Base-by-base conservation (phyloP, 225 moss, liverwort and hornwort genomes). In the Pseudoscleropodium purum region DNA sequence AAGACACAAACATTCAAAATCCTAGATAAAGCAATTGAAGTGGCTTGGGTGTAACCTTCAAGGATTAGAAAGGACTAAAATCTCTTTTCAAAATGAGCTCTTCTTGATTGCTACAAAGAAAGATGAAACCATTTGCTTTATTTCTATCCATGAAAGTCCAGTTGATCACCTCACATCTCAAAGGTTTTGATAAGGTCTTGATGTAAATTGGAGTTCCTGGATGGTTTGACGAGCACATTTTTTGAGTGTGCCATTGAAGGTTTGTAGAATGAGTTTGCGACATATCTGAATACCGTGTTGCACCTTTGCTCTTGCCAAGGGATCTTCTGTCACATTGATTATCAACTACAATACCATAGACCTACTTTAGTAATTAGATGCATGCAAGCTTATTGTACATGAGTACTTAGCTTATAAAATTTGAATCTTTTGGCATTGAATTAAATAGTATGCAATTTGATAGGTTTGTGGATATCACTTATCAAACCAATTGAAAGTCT, bases 311-410 rank as follows among this genome's bases (percentile, higher is more conserved):
- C 92, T 93, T 29, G 92, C 91, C 8, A n/a, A 69, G 26, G 94
- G 95, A 73, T 95, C 92, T 85, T 93, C 93, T 0, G 95, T 93
- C 57, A 90, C 91, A 12, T 93, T 95, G 7, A 83, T 94, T 25
- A 95, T 93, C 31, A 95, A 65, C 95, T 95, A 31, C 75, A 67
- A 84, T 30, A 67, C 6, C 18, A 57, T 11, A 1, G 3, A 69
- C 2, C 8, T 3, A 26, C 2, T 41, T 2, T 34, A 64, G 6
- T 14, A 59, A 47, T 57, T 24, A 73, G 64, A 49, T 36, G 23
- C 11, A 82, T 5, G 10, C 25, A 61, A 25, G 12, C 11, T 25
- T 21, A 36, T 1, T 59, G 1, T 30, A 5, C 2, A 29, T n/a
- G 5, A 59, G 5, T 60, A 19, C 2, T 39, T 60, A 25, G 2